These are phyloP conservation scores for Blumeria graminis DNA, from an alignment of 2,329 filamentous ascomycete genomes.

Conservation along the genomic window DNA sequence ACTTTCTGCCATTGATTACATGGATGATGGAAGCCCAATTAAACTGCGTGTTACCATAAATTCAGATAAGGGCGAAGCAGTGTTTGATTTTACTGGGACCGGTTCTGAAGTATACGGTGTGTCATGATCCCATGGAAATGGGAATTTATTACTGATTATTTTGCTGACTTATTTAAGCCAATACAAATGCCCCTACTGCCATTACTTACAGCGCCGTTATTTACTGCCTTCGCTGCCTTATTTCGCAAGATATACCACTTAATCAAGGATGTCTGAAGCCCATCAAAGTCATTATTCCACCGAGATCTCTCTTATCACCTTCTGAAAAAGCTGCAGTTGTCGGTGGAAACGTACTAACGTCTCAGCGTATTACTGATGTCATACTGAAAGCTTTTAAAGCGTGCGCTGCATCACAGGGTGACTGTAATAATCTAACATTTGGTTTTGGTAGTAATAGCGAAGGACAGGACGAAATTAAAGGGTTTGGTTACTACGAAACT, in stretches of 20 bases:
- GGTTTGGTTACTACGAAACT: constrained; percentile 74
- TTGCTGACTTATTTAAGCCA: constrained; percentile 23
- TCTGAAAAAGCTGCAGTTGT: constrained; percentile 59
- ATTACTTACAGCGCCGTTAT: too few relatives aligned
- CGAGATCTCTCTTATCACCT: constrained; percentile 48
- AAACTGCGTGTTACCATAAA: constrained; percentile 53
- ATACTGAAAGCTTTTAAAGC: constrained; percentile 60
- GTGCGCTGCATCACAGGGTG: constrained; percentile 56
- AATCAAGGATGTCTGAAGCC: constrained; percentile 69
- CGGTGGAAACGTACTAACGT: constrained; percentile 60
- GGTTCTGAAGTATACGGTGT: constrained; percentile 53
- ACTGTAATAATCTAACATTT: constrained; percentile 69
- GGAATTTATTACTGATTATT: constrained; percentile 1
- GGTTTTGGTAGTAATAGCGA: constrained; percentile 48
- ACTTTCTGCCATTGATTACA: constrained; percentile 55
- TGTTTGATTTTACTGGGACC: constrained; percentile 59
- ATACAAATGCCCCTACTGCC: too few relatives aligned
- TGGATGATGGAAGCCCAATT: constrained; percentile 71
- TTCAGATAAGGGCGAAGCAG: constrained; percentile 44
- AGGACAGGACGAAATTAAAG: constrained; percentile 34
- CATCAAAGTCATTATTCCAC: constrained; percentile 48
- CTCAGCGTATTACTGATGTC: constrained; percentile 61
- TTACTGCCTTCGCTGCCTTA: constrained; percentile 14
- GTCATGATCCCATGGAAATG: constrained; percentile 5
- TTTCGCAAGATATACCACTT: constrained; percentile 59